Percentiles rank a stretch among this genome's conserved stretches.
Conservation (phyloP, 2,329 filamentous ascomycete species). For the Aureobasidium sp. region DNA sequence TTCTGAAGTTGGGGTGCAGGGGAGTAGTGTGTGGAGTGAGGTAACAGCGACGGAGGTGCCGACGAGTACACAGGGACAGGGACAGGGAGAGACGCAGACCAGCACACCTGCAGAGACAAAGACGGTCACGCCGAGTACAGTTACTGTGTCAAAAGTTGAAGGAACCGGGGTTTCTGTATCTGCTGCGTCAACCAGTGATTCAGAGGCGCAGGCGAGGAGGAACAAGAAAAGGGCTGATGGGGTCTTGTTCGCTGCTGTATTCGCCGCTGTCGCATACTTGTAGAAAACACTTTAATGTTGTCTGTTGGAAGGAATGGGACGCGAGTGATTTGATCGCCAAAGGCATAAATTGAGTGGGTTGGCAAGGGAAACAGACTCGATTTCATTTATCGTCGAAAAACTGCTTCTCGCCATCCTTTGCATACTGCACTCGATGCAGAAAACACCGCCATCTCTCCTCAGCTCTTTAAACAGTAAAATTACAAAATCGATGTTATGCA, state of each 20-base stretch:
- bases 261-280: background rate
- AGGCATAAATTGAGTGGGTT: background rate
- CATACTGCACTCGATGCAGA: background rate
- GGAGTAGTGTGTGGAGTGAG: background rate
- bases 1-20: background rate
- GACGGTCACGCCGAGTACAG: background rate
- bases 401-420: background rate
- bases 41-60: background rate
- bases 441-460: background rate
- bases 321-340: background rate
- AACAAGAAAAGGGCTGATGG: background rate
- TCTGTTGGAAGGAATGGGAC: too few species aligned
- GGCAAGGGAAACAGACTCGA: background rate
- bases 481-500: background rate
- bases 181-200: background rate
- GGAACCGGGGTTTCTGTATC: background rate
- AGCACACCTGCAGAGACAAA: background rate
- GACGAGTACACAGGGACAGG: background rate
- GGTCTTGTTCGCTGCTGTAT: background rate
- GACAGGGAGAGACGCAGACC: background rate
- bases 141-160: background rate
- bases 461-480: background rate
- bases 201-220: background rate
- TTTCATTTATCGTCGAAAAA: background rate
- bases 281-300: background rate